phyloP scores from a whole-genome alignment of 2,329 filamentous ascomycete species.

The Phaeosphaeriaceae sp. region DNA sequence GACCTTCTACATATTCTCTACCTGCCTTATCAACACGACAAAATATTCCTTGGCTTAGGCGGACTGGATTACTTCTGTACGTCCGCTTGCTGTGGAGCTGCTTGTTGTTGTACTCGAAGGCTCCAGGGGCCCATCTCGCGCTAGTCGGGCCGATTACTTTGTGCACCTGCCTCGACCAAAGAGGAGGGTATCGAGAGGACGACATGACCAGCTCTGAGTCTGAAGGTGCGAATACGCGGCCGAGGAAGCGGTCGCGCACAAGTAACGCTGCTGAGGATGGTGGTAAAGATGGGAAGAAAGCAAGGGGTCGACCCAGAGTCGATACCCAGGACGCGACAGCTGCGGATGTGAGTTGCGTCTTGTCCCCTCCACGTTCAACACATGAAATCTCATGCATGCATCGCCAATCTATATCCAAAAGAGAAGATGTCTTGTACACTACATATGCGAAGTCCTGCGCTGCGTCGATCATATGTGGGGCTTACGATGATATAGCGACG shows the following conservation, averaged over 20 bases:
- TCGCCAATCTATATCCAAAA: not conserved
- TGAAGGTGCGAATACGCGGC: slow-evolving; percentile 31
- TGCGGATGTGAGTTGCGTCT: slow-evolving; percentile 70
- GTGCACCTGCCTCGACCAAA: not conserved
- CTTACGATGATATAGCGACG: slow-evolving; percentile 65
- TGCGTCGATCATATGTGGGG: not conserved
- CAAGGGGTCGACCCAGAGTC: slow-evolving; percentile 76
- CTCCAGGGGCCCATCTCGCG: not conserved
- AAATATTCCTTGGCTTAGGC: not conserved
- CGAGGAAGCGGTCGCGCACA: slow-evolving; percentile 42
- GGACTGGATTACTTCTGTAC: not conserved
- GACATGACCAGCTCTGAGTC: slow-evolving; percentile 42
- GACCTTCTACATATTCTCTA: slow-evolving; percentile 1
- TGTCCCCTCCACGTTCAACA: not conserved
- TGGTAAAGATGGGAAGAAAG: slow-evolving; percentile 56
- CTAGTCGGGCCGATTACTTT: not conserved
- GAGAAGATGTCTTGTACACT: not conserved
- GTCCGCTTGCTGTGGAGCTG: not conserved
- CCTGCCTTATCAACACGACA: not conserved
- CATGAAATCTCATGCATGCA: not conserved
- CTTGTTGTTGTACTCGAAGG: not conserved
- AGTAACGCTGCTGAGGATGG: slow-evolving; percentile 35
- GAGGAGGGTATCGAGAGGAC: not conserved
- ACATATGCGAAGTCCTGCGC: not conserved
- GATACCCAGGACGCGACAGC: slow-evolving; percentile 81